Percentiles rank a stretch among this genome's conserved stretches.
phyloP scores from a whole-genome alignment of 805 yeast genomes.

The Naumovozyma baii region DNA sequence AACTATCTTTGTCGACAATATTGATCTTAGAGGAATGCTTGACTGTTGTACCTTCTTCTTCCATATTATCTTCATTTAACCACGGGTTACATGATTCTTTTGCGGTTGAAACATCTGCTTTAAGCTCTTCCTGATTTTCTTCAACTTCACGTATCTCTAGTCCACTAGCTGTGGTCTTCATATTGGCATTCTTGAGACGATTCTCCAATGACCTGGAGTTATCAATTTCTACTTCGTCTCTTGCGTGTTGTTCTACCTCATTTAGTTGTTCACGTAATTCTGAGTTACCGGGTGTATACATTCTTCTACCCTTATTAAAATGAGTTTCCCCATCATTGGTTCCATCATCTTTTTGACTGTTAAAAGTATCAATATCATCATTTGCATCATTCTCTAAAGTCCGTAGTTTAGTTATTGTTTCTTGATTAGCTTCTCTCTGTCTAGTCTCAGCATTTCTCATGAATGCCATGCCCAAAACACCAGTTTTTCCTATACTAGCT shows the following conservation, averaged over 20 bases:
- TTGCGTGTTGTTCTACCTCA: slow-evolving; percentile 30
- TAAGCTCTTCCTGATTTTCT: slow-evolving; percentile 6
- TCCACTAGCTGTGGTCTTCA: slow-evolving; percentile 3
- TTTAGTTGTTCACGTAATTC: slow-evolving; percentile 26
- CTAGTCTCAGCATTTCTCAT: slow-evolving; percentile 84
- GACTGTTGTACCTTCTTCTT: slow-evolving; percentile 13
- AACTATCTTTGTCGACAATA: slow-evolving; percentile 42
- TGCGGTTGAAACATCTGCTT: slow-evolving; percentile 1
- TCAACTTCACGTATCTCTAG: slow-evolving; percentile 5
- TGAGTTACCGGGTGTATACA: slow-evolving; percentile 52
- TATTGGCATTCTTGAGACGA: slow-evolving; percentile 25
- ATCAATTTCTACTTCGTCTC: slow-evolving; percentile 43
- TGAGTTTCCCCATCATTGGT: slow-evolving; percentile 34
- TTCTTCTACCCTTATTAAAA: slow-evolving; percentile 70
- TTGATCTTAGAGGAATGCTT: slow-evolving; percentile 39
- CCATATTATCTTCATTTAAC: slow-evolving; percentile 32
- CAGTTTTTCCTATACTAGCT: slow-evolving; percentile 62
- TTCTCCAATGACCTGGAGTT: slow-evolving; percentile 38
- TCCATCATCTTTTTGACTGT: slow-evolving; percentile 26
- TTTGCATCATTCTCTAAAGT: slow-evolving; percentile 41
- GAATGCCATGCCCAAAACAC: slow-evolving; percentile 88
- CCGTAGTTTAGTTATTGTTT: slow-evolving; percentile 42
- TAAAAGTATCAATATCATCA: slow-evolving; percentile 20
- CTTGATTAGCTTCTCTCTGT: slow-evolving; percentile 48
- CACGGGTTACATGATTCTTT: slow-evolving; percentile 40